phyloP scores from a whole-genome alignment of 371 early-diverging fungal genomes.

The Circinella minor region DNA sequence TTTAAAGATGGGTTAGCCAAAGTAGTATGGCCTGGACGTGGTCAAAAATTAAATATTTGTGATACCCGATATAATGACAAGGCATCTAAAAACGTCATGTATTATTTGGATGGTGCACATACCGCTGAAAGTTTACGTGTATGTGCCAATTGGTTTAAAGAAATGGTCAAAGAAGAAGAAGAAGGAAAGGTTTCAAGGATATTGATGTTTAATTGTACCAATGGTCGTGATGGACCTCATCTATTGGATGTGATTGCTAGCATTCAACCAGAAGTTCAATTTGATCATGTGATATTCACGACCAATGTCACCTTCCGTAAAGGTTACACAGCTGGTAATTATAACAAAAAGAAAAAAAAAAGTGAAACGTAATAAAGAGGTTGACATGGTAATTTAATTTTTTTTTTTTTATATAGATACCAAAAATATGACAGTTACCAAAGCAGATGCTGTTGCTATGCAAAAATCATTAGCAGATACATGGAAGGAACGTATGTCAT shows the following conservation, averaged over 20 bases:
- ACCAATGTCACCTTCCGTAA: slow-evolving; percentile 70
- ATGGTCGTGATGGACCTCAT: slow-evolving; percentile 71
- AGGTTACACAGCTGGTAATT: slow-evolving; percentile 47
- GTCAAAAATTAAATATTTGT: slow-evolving; percentile 57
- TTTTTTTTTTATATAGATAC: slow-evolving; percentile 49
- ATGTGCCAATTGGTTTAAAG: slow-evolving; percentile 79
- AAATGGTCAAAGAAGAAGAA: slow-evolving; percentile 27
- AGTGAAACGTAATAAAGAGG: background rate
- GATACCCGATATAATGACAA: slow-evolving; percentile 48
- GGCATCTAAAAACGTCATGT: slow-evolving; percentile 49
- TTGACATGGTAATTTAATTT: background rate
- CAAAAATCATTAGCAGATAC: slow-evolving; percentile 57
- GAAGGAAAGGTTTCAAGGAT: slow-evolving; percentile 40
- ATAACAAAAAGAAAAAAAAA: background rate
- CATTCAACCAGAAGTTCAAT: slow-evolving; percentile 45
- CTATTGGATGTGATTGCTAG: slow-evolving; percentile 59
- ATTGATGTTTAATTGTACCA: slow-evolving; percentile 89
- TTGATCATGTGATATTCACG: slow-evolving; percentile 76
- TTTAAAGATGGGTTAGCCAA: slow-evolving; percentile 63
- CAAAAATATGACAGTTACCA: slow-evolving; percentile 64
- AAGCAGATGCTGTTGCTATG: slow-evolving; percentile 58
- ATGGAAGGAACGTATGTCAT: slow-evolving; percentile 54
- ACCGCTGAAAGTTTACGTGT: slow-evolving; percentile 87
- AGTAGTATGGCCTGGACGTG: slow-evolving; percentile 91
- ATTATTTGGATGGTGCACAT: slow-evolving; percentile 95